A percentile compares a stretch with the other conserved stretches of the same genome.
Conservation (phyloP, 2,329 filamentous ascomycete genomes). For the Cladophialophora bantiana region DNA sequence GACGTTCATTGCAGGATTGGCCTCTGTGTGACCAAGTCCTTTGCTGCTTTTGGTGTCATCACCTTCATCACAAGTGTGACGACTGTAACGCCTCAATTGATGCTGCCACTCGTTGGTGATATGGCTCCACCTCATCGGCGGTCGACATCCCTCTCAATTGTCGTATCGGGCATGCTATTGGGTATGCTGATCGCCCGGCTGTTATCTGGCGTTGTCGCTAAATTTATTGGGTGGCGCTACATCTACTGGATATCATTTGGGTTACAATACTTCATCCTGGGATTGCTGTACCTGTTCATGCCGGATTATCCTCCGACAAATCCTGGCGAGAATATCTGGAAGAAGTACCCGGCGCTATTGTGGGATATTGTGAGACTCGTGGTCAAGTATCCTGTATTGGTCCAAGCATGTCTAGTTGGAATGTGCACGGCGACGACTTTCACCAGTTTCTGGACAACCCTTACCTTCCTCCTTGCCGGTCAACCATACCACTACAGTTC, state of each 20-base stretch:
- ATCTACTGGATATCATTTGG: conserved; percentile 81
- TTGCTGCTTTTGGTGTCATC: conserved; percentile 71
- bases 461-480: conserved; percentile 80
- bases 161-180: conserved; percentile 76
- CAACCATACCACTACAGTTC: conserved; percentile 73
- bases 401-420: conserved; percentile 72
- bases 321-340: conserved; percentile 54
- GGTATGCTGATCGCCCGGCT: conserved; percentile 79
- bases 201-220: conserved; percentile 75
- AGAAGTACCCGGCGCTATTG: conserved; percentile 58
- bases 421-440: conserved; percentile 69
- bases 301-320: conserved; percentile 82
- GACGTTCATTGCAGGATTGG: conserved; percentile 54
- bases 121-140: conserved; percentile 73
- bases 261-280: conserved; percentile 71
- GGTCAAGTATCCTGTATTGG: conserved; percentile 69
- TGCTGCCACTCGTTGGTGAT: conserved; percentile 82
- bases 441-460: conserved; percentile 74
- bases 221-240: conserved; percentile 76
- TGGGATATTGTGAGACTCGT: conserved; percentile 70
- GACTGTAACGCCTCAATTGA: conserved; percentile 79
- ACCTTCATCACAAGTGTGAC: conserved; percentile 77
- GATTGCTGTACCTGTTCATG: conserved; percentile 74
- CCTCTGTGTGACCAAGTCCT: conserved; percentile 71
- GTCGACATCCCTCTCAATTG: conserved; percentile 73